Evolutionary conservation across 1,139 yeast species (phyloP).

Genomic region (Torulaspora globosa): DNA sequence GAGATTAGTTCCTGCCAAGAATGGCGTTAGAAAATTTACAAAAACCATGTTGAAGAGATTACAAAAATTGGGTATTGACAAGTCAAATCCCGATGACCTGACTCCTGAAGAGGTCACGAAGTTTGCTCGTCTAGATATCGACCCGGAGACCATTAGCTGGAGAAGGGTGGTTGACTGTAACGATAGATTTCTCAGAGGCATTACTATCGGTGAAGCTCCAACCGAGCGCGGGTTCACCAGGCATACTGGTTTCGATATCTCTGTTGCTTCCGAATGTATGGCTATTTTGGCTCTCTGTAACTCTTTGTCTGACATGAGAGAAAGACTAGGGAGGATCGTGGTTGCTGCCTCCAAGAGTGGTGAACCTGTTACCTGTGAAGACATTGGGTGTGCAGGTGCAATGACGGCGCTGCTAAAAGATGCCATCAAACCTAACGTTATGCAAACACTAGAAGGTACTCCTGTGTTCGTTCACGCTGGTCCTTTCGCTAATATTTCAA

Average conservation of each 20-base stretch:
- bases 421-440: slow-evolving; percentile 93
- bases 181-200: slow-evolving; percentile 87
- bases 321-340: slow-evolving; percentile 85
- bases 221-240: slow-evolving; percentile 90
- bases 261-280: slow-evolving; percentile 98
- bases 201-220: slow-evolving; percentile 89
- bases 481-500: slow-evolving; percentile 95
- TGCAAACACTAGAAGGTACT: slow-evolving; percentile 98
- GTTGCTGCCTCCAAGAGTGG: slow-evolving; percentile 80
- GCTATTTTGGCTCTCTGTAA: slow-evolving; percentile 90
- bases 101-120: slow-evolving; percentile 69
- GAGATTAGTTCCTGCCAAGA: slow-evolving; percentile 82
- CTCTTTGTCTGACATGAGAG: slow-evolving; percentile 80
- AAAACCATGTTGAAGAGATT: slow-evolving; percentile 75
- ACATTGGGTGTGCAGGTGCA: slow-evolving; percentile 96
- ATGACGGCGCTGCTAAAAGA: slow-evolving; percentile 92
- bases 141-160: slow-evolving; percentile 93
- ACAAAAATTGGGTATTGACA: slow-evolving; percentile 71
- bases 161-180: slow-evolving; percentile 95
- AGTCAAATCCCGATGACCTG: slow-evolving; percentile 77
- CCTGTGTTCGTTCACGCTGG: slow-evolving; percentile 99
- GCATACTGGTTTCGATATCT: slow-evolving; percentile 90
- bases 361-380: slow-evolving; percentile 92
- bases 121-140: slow-evolving; percentile 86
- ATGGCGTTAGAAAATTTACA: slow-evolving; percentile 76